These are phyloP conservation scores for Magnaporthiopsis rhizophila DNA, from an alignment of 2,329 filamentous ascomycete species.

Conservation along the genomic window DNA sequence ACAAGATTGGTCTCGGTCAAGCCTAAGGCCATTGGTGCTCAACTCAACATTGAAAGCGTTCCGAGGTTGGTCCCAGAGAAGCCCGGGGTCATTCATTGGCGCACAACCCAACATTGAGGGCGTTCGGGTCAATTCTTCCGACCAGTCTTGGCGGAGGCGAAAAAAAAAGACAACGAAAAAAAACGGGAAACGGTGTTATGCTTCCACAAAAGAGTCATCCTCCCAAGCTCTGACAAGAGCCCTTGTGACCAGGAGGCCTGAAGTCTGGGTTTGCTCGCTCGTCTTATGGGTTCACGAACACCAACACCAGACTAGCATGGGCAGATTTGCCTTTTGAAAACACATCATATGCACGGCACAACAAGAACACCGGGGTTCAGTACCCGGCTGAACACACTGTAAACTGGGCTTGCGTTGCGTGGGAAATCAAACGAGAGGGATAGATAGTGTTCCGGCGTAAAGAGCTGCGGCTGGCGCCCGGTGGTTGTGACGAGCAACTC, in stretches of 20 bases:
- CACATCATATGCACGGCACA: background rate
- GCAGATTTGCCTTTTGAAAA: background rate
- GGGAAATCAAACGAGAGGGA: background rate
- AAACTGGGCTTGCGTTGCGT: background rate
- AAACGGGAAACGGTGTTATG: too few species aligned
- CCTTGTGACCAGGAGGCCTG: background rate
- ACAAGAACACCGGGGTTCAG: background rate
- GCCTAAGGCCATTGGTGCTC: background rate
- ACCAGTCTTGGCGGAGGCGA: too few species aligned
- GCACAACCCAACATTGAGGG: too few species aligned
- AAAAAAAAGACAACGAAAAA: too few species aligned
- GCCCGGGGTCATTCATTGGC: too few species aligned
- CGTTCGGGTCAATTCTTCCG: too few species aligned
- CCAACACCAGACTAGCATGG: background rate
- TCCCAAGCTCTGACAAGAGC: background rate
- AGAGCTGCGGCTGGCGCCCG: background rate
- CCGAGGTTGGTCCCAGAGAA: too few species aligned
- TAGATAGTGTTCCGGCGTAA: background rate
- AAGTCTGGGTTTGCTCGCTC: background rate
- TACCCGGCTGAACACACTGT: background rate
- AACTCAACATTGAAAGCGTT: too few species aligned
- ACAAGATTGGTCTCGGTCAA: background rate
- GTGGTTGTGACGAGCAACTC: background rate
- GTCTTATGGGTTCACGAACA: background rate
- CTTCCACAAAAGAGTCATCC: too few species aligned